These are phyloP conservation scores for Atractiella rhizophila DNA, from an alignment of 768 basidiomycete genomes.

Conservation along the genomic window DNA sequence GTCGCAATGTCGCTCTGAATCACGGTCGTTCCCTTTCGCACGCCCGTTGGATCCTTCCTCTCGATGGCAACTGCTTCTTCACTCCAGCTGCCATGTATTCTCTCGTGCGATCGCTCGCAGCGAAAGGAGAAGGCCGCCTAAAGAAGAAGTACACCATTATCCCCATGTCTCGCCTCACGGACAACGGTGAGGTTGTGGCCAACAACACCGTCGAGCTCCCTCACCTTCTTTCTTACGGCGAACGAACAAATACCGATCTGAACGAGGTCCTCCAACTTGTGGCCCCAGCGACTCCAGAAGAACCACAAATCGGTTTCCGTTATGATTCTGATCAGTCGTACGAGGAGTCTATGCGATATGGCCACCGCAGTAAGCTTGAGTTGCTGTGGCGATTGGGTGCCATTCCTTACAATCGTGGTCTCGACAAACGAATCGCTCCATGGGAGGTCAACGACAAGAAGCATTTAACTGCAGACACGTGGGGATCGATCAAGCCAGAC, in stretches of 20 bases:
- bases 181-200: constrained; percentile 13
- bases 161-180: constrained; percentile 17
- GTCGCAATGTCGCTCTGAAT: constrained; percentile 17
- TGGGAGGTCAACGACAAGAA: constrained; percentile 18
- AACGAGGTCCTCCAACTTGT: constrained; percentile 7
- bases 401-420: constrained; percentile 16
- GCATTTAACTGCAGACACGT: constrained; percentile 13
- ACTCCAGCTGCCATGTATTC: constrained; percentile 16
- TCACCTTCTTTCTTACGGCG: constrained; percentile 6
- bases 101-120: constrained; percentile 9
- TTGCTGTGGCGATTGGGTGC: constrained; percentile 19
- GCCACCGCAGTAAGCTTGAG: constrained; percentile 18
- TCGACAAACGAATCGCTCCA: constrained; percentile 14
- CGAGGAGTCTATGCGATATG: constrained; percentile 19
- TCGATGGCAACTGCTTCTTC: constrained; percentile 20
- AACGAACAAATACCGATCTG: constrained; percentile 2
- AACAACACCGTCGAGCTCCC: constrained; percentile 9
- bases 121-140: constrained; percentile 1
- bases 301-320: constrained; percentile 19
- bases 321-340: constrained; percentile 16
- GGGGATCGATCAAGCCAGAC: constrained; percentile 8
- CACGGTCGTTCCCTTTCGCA: constrained; percentile 14
- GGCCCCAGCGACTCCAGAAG: constrained; percentile 16
- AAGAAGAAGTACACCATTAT: constrained; percentile 14
- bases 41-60: constrained; percentile 18